Evolutionary conservation across 2,329 filamentous ascomycete species (phyloP).

Genomic region (Colletotrichum sp.): DNA sequence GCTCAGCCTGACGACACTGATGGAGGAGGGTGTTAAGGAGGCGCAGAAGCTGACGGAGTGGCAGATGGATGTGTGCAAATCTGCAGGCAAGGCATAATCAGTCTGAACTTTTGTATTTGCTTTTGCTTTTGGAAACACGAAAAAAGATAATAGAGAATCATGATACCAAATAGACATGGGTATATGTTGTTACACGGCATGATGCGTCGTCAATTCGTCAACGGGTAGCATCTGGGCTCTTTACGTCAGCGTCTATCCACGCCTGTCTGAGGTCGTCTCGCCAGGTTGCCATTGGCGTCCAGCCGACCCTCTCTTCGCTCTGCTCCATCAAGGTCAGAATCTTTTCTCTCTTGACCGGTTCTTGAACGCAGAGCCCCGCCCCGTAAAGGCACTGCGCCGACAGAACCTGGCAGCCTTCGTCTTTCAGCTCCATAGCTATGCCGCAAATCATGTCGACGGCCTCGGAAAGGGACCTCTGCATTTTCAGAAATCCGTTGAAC

Average conservation of each 20-base stretch:
- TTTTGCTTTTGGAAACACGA: background rate
- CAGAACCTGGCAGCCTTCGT: conserved; percentile 45
- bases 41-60: conserved; percentile 46
- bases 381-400: conserved; percentile 49
- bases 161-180: background rate
- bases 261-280: conserved; percentile 34
- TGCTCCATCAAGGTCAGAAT: conserved; percentile 40
- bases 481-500: conserved; percentile 47
- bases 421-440: conserved; percentile 48
- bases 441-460: conserved; percentile 45
- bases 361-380: conserved; percentile 45
- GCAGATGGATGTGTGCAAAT: conserved; percentile 53
- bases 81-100: conserved; percentile 43
- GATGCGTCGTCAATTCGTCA: background rate
- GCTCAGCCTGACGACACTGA: conserved; percentile 40
- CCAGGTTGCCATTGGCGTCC: conserved; percentile 40
- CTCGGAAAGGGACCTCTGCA: conserved; percentile 26
- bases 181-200: background rate
- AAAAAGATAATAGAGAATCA: background rate
- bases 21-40: conserved; percentile 48
- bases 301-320: conserved; percentile 40
- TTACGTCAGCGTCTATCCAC: conserved; percentile 29
- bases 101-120: background rate
- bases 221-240: background rate
- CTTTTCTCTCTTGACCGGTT: conserved; percentile 35